These are phyloP conservation scores for Fusarium begoniae DNA, from an alignment of 2,329 filamentous ascomycete species.

Conservation along the genomic window DNA sequence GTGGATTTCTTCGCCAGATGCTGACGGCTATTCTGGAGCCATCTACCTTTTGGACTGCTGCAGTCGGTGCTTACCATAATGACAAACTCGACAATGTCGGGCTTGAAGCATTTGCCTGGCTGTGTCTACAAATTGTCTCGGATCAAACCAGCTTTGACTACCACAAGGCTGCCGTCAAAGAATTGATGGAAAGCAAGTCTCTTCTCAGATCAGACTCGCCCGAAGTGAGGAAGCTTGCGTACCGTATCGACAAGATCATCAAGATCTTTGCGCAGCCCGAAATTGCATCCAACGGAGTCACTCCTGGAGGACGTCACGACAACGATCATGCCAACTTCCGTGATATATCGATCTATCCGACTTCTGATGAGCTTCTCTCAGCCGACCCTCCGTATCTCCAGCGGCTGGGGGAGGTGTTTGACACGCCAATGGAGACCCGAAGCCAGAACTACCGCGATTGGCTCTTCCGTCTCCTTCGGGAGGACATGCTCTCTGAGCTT, in stretches of 20 bases:
- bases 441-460: slow-evolving; percentile 69
- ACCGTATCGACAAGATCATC: slow-evolving; percentile 53
- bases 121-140: slow-evolving; percentile 56
- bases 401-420: slow-evolving; percentile 58
- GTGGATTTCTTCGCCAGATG: slow-evolving; percentile 32
- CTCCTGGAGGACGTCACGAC: slow-evolving; percentile 75
- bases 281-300: slow-evolving; percentile 4
- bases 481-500: slow-evolving; percentile 75
- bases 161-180: slow-evolving; percentile 32
- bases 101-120: slow-evolving; percentile 56
- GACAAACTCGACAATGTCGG: slow-evolving; percentile 46
- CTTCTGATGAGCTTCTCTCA: slow-evolving; percentile 69
- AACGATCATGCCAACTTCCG: slow-evolving; percentile 74
- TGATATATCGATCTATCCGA: slow-evolving; percentile 71
- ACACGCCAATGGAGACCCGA: slow-evolving; percentile 50
- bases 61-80: slow-evolving; percentile 48
- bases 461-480: slow-evolving; percentile 75
- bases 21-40: slow-evolving; percentile 61
- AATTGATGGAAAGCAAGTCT: slow-evolving; percentile 36
- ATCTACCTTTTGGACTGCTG: slow-evolving; percentile 62
- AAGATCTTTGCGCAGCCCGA: slow-evolving; percentile 31
- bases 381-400: slow-evolving; percentile 64
- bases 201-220: slow-evolving; percentile 40
- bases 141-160: slow-evolving; percentile 22
- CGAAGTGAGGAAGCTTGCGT: slow-evolving; percentile 41